Percentiles rank a stretch among this genome's conserved stretches.
Evolutionary conservation across 2,329 filamentous ascomycete species (phyloP).

Genomic region (Magnaporthales sp.): DNA sequence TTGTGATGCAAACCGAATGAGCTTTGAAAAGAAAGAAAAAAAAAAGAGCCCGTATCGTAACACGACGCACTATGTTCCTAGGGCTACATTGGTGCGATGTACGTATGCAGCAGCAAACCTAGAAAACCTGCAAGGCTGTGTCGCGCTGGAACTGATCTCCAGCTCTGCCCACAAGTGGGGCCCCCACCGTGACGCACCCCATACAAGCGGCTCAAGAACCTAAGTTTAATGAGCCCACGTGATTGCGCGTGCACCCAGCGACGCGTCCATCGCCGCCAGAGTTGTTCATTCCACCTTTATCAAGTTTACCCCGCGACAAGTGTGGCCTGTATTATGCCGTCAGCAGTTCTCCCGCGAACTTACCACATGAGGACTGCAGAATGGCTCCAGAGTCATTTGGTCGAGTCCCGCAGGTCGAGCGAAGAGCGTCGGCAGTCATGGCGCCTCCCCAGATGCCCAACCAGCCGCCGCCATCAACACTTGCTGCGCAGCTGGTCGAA

Average conservation of each 20-base stretch:
- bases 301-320: not conserved
- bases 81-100: not conserved
- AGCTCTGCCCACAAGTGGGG: not conserved
- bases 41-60: not conserved
- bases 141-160: not conserved
- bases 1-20: not conserved
- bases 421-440: not conserved
- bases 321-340: not conserved
- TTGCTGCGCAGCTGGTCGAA: conserved; percentile 80
- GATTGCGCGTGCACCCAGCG: conserved; percentile 1
- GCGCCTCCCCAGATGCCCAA: conserved; percentile 8
- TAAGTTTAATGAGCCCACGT: conserved; percentile 2
- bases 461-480: conserved; percentile 61
- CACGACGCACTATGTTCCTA: not conserved
- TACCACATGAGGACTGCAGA: conserved; percentile 4
- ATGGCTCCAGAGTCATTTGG: conserved; percentile 16
- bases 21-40: not conserved
- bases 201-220: not conserved
- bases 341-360: not conserved
- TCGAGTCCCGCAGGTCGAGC: conserved; percentile 7
- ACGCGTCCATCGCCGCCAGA: not conserved
- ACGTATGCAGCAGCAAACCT: not conserved
- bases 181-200: not conserved
- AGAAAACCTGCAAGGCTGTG: not conserved
- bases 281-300: not conserved